phyloP scores from a whole-genome alignment of 2,329 filamentous ascomycete genomes.

The Curvularia sp. region DNA sequence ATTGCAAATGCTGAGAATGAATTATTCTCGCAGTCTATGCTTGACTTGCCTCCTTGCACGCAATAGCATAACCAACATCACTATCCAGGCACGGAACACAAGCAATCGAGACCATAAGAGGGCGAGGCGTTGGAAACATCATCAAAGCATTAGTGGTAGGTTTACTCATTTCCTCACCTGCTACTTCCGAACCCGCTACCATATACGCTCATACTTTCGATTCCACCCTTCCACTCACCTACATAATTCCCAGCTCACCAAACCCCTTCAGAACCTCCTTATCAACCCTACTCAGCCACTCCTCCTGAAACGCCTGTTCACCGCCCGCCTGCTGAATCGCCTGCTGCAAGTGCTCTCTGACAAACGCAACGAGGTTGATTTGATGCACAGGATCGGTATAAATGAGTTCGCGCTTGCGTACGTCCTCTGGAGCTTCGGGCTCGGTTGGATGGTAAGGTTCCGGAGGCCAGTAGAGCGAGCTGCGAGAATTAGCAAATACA shows the following conservation, averaged over 20 bases:
- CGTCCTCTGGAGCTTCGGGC: slow-evolving; percentile 56
- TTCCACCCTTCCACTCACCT: background rate
- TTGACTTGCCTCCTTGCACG: background rate
- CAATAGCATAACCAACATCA: background rate
- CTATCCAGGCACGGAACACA: background rate
- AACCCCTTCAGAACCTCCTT: slow-evolving; percentile 73
- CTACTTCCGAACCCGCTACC: background rate
- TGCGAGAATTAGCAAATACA: slow-evolving; percentile 12
- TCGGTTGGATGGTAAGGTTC: slow-evolving; percentile 40
- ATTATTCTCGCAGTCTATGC: background rate
- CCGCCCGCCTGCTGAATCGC: slow-evolving; percentile 69
- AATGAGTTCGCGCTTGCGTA: slow-evolving; percentile 57
- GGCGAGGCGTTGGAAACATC: background rate
- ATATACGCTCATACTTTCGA: background rate
- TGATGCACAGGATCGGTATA: slow-evolving; percentile 71
- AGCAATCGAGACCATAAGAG: background rate
- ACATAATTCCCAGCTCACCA: slow-evolving; percentile 48
- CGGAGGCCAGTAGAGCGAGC: slow-evolving; percentile 53
- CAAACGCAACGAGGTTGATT: slow-evolving; percentile 68
- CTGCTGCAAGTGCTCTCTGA: slow-evolving; percentile 66
- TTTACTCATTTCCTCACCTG: background rate
- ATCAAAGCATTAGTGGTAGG: background rate
- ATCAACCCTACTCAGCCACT: slow-evolving; percentile 78
- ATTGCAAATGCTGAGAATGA: too few species aligned
- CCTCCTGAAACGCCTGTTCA: slow-evolving; percentile 68